Base-by-base conservation (phyloP, 2,329 filamentous ascomycete species). In the Botryosphaeria dothidea region DNA sequence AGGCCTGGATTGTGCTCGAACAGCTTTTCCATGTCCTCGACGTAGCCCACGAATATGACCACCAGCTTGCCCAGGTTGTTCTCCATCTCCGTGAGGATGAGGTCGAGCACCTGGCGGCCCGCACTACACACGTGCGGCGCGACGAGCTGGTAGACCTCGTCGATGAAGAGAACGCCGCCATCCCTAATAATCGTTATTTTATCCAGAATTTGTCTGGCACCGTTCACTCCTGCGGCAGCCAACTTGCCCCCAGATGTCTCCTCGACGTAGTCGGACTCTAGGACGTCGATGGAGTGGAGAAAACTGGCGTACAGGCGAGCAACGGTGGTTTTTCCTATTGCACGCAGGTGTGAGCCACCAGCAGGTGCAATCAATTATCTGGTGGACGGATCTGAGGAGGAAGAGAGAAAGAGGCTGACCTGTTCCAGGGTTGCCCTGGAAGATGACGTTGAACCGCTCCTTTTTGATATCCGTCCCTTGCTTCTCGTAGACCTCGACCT, bases 401-500 rank as follows among this genome's bases (percentile, higher is more conserved):
- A 21, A 36, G 17, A 36, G 25, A 36, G 15, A 38, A 48, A 23
- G 13, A 29, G 45, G 5, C 77, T 73, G 75, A 85, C 89, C 90
- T 65, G 90, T 92, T 4, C 91, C 90, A 0, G 91, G 90, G 69
- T 93, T 93, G 0, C 91, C 91, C 0, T 92, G 76, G 3, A 93
- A 75, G 0, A 83, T 82, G 1, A 84, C 83, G 9, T 88, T 85
- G 60, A 89, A 87, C 1, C 90, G 79, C 66, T 92, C 88, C 0
- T 79, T 76, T 0, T 76, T 78, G 0, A 90, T 72, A 1, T 86
- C 81, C 0, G 85, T 76, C 0, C 78, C 77, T 71, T 92, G 90
- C 0, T 86, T 80, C 0, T 87, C 70, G 0, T 81, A 75, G 0
- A 82, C 85, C 46, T 93, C 89, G 0, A 92, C 82, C 46, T 82